These are phyloP conservation scores for Suhomyces yuchorum DNA, from an alignment of 1,139 yeast species.

Conservation along the genomic window DNA sequence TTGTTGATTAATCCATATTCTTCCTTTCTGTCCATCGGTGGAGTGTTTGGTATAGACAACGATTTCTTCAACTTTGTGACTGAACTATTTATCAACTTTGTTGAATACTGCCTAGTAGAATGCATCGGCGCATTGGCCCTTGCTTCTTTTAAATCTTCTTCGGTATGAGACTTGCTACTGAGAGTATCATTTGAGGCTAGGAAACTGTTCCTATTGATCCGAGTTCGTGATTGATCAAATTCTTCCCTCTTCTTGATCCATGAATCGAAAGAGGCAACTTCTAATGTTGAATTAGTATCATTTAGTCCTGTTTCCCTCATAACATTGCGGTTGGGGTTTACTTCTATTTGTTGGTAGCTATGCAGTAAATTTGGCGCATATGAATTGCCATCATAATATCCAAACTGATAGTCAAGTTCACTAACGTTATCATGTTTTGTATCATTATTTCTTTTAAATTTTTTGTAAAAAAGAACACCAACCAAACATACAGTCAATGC, in stretches of 20 bases:
- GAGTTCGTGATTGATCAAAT: constrained; percentile 35
- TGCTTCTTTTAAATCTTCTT: constrained; percentile 2
- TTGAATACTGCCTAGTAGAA: constrained; percentile 15
- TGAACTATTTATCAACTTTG: constrained; percentile 25
- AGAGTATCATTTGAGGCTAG: constrained; percentile 36
- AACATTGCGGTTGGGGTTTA: background rate
- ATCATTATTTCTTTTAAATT: constrained; percentile 21
- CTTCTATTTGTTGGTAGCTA: constrained; percentile 1
- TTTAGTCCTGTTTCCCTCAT: constrained; percentile 20
- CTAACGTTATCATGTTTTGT: constrained; percentile 24
- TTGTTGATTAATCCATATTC: constrained; percentile 13
- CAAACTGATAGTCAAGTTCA: constrained; percentile 41
- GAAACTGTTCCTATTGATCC: constrained; percentile 26
- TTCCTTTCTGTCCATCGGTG: constrained; percentile 17
- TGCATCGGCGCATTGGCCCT: constrained; percentile 6
- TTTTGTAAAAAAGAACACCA: constrained; percentile 24
- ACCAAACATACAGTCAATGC: constrained; percentile 24
- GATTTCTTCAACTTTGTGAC: constrained; percentile 28
- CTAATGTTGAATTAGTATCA: constrained; percentile 46
- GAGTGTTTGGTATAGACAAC: constrained; percentile 25
- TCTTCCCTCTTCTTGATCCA: constrained; percentile 57
- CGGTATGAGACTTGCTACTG: constrained; percentile 15
- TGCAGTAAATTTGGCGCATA: constrained; percentile 11
- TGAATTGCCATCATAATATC: constrained; percentile 25
- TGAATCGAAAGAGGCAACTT: constrained; percentile 39